These are phyloP conservation scores for Microdochium nivale DNA, from an alignment of 2,329 filamentous ascomycete genomes.

Conservation along the genomic window DNA sequence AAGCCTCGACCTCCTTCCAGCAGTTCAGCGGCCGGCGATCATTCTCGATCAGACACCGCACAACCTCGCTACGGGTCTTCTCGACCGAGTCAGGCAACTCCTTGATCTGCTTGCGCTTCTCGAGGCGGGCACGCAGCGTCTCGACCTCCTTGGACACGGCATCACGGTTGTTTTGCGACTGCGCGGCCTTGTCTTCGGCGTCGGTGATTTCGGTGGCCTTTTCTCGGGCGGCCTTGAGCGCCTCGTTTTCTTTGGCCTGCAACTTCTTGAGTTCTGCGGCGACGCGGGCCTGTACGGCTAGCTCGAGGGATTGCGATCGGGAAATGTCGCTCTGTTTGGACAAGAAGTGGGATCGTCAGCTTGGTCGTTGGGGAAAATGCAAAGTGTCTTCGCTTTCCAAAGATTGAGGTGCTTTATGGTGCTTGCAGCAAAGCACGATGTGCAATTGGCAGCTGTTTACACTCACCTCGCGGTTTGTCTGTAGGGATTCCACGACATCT, in stretches of 20 bases:
- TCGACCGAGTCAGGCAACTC: constrained; percentile 64
- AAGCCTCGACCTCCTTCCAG: constrained; percentile 85
- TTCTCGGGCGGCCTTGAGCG: constrained; percentile 61
- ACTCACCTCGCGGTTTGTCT: constrained; percentile 76
- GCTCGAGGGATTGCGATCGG: constrained; percentile 73
- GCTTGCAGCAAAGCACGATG: neutral
- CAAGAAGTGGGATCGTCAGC: neutral
- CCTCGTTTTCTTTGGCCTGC: constrained; percentile 58
- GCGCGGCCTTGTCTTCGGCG: constrained; percentile 18
- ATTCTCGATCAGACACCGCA: constrained; percentile 73
- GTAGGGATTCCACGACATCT: constrained; percentile 72
- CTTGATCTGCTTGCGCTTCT: constrained; percentile 55
- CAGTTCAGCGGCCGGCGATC: constrained; percentile 87
- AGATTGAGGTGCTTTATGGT: constrained; percentile 1
- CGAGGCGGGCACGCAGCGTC: constrained; percentile 48
- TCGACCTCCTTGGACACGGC: constrained; percentile 52
- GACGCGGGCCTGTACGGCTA: constrained; percentile 82
- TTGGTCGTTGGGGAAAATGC: neutral
- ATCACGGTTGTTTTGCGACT: constrained; percentile 27
- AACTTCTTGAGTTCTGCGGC: constrained; percentile 76
- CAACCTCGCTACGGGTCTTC: constrained; percentile 65
- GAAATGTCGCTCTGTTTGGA: constrained; percentile 70
- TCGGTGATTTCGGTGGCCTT: constrained; percentile 29
- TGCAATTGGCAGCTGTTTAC: neutral
- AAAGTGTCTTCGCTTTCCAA: constrained; percentile 2